A percentile compares a stretch with the other conserved stretches of the same genome.
These are phyloP conservation scores for Dactylorhiza incarnata DNA, from an alignment of 106 monocot species.

Conservation along the genomic window DNA sequence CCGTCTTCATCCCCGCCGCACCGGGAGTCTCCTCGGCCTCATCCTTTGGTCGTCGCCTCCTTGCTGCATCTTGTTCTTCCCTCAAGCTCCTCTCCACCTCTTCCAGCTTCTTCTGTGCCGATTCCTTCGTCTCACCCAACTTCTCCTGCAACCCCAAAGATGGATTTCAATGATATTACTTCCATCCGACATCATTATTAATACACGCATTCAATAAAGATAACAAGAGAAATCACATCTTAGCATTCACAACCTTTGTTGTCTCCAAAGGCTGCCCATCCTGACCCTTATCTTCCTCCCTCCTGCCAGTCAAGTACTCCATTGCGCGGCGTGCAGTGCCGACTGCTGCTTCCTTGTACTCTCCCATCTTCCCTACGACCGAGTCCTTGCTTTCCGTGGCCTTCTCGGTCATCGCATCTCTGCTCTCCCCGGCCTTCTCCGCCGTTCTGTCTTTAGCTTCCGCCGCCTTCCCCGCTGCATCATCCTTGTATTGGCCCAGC, in stretches of 20 bases:
- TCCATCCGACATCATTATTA: background rate
- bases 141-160: slow-evolving; percentile 20
- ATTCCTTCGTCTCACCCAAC: slow-evolving; percentile 19
- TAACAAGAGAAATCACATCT: background rate
- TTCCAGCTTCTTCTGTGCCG: slow-evolving; percentile 33
- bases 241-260: slow-evolving; percentile 15
- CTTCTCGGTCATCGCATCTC: slow-evolving; percentile 20
- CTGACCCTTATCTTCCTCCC: slow-evolving; percentile 13
- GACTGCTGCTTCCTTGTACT: slow-evolving; percentile 3
- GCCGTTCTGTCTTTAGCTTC: slow-evolving; percentile 12
- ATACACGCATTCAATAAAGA: background rate
- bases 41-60: background rate
- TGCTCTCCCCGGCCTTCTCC: slow-evolving; percentile 18
- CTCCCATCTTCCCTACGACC: slow-evolving; percentile 15
- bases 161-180: background rate
- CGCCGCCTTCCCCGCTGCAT: slow-evolving; percentile 5
- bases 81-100: slow-evolving; percentile 14
- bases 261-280: slow-evolving; percentile 8
- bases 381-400: slow-evolving; percentile 10
- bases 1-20: background rate
- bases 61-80: slow-evolving; percentile 15
- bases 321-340: slow-evolving; percentile 6
- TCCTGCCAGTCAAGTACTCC: slow-evolving; percentile 13
- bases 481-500: slow-evolving; percentile 25
- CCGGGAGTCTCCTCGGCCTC: background rate